A percentile compares a stretch with the other conserved stretches of the same genome.
Conservation (phyloP, 2,329 filamentous ascomycete genomes). For the Hypoxylon sp. region DNA sequence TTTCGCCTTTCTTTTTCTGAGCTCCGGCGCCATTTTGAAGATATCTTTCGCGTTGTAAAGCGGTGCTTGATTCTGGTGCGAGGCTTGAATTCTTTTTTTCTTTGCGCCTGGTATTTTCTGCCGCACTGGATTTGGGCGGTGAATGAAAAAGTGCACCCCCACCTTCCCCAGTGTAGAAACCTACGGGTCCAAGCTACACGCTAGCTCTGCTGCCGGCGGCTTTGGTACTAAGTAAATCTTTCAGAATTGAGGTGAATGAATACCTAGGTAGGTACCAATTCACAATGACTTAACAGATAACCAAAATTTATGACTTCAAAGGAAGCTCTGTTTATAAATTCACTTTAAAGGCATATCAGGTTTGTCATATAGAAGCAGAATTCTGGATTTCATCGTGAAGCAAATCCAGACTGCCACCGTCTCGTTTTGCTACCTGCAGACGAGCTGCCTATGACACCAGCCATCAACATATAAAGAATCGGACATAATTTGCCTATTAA, state of each 20-base stretch:
- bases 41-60: conserved; percentile 13
- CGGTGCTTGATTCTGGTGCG: conserved; percentile 20
- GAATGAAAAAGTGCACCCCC: conserved; percentile 47
- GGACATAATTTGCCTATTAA: not conserved
- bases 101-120: conserved; percentile 49
- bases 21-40: conserved; percentile 62
- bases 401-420: not conserved
- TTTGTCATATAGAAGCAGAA: conserved; percentile 4
- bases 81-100: conserved; percentile 32
- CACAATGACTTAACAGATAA: not conserved
- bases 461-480: not conserved
- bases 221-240: not conserved
- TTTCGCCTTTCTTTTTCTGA: conserved; percentile 58
- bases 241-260: not conserved
- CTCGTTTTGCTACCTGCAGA: conserved; percentile 1
- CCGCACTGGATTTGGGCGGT: conserved; percentile 52
- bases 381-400: not conserved
- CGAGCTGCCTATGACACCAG: conserved; percentile 16
- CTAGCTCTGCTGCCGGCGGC: not conserved
- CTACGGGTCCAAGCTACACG: conserved; percentile 12
- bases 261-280: not conserved
- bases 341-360: not conserved
- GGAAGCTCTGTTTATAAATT: not conserved
- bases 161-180: conserved; percentile 32
- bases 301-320: not conserved